Conservation (phyloP, 371 early-diverging fungal species). For the Funneliformis caledonium region DNA sequence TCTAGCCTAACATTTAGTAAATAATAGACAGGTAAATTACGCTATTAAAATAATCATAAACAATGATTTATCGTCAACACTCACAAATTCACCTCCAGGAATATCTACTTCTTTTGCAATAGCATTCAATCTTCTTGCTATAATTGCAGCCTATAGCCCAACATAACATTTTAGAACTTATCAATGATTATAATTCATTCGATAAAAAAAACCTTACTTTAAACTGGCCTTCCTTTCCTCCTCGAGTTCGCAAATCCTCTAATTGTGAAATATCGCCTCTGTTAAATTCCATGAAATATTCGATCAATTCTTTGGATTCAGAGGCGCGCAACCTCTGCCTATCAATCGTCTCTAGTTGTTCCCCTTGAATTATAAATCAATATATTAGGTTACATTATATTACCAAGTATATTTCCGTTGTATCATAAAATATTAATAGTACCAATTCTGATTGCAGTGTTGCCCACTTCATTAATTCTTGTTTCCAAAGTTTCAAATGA, state of each 20-base stretch:
- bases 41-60: neutral
- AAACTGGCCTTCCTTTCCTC: constrained; percentile 84
- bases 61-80: constrained; percentile 20
- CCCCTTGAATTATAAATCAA: constrained; percentile 53
- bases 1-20: constrained; percentile 57
- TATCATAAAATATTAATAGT: neutral
- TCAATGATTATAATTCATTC: neutral
- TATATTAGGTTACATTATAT: no score
- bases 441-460: constrained; percentile 95
- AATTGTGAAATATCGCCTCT: constrained; percentile 75
- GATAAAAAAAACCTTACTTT: constrained; percentile 59
- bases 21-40: neutral
- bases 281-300: constrained; percentile 88
- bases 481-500: constrained; percentile 84
- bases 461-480: constrained; percentile 90
- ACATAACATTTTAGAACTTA: neutral
- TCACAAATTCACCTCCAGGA: constrained; percentile 74
- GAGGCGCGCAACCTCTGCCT: constrained; percentile 86
- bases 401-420: neutral
- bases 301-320: constrained; percentile 88
- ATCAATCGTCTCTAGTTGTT: constrained; percentile 94
- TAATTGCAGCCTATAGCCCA: constrained; percentile 74
- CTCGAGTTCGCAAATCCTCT: constrained; percentile 69
- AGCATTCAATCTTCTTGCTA: constrained; percentile 81
- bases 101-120: constrained; percentile 90